Evolutionary conservation across 1,284 basidiomycete genomes (phyloP).

Genomic region (Ustilago tritici): DNA sequence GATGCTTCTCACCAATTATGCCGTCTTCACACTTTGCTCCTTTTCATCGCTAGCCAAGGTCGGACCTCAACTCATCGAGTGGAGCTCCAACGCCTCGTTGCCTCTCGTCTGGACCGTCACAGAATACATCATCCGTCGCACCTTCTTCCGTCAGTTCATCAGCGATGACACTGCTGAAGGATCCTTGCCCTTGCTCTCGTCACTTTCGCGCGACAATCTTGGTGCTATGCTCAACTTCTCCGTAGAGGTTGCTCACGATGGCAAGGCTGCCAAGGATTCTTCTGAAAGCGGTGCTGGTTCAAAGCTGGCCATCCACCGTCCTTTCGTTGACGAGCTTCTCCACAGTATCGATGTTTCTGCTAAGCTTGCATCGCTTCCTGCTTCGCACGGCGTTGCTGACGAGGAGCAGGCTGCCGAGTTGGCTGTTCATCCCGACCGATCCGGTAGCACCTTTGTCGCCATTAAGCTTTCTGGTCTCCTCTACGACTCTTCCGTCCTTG

Average conservation of each 20-base stretch:
- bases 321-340: slow-evolving; percentile 52
- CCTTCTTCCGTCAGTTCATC: slow-evolving; percentile 91
- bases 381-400: slow-evolving; percentile 36
- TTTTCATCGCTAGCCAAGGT: slow-evolving; percentile 81
- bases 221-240: slow-evolving; percentile 86
- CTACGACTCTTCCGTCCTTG: slow-evolving; percentile 55
- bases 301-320: slow-evolving; percentile 40
- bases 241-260: slow-evolving; percentile 79
- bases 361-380: slow-evolving; percentile 37
- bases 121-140: slow-evolving; percentile 79
- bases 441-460: slow-evolving; percentile 59
- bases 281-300: slow-evolving; percentile 72
- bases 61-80: slow-evolving; percentile 78
- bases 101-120: slow-evolving; percentile 79
- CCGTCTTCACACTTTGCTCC: slow-evolving; percentile 84
- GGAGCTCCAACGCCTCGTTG: slow-evolving; percentile 74
- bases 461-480: slow-evolving; percentile 65
- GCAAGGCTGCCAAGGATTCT: slow-evolving; percentile 73
- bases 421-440: slow-evolving; percentile 43
- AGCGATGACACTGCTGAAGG: slow-evolving; percentile 84
- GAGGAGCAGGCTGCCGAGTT: slow-evolving; percentile 32
- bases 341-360: slow-evolving; percentile 57
- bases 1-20: slow-evolving; percentile 77
- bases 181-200: slow-evolving; percentile 77
- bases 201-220: slow-evolving; percentile 74